These are phyloP conservation scores for Leptoxyphium fumago DNA, from an alignment of 2,329 filamentous ascomycete species.

Conservation along the genomic window DNA sequence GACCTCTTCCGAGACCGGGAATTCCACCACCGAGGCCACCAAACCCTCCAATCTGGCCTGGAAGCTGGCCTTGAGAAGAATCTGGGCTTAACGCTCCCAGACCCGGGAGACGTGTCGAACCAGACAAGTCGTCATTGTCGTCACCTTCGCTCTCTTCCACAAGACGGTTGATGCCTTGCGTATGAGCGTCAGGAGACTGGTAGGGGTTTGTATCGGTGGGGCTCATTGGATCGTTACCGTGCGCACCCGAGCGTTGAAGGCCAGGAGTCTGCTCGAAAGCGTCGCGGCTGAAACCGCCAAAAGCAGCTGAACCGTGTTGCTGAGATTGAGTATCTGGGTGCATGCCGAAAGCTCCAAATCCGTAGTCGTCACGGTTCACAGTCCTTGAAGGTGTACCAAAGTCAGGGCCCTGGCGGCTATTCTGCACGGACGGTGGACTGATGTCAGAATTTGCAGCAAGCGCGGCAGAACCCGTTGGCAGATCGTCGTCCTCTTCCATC, in stretches of 20 bases:
- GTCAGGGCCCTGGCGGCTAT: constrained; percentile 22
- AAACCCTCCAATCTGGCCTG: constrained; percentile 14
- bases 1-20: constrained; percentile 22
- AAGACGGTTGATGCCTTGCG: constrained; percentile 45
- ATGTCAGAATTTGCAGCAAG: constrained; percentile 63
- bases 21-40: constrained; percentile 16
- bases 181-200: constrained; percentile 58
- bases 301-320: constrained; percentile 3
- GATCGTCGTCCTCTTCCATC: constrained; percentile 62
- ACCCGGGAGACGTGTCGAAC: constrained; percentile 12
- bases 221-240: constrained; percentile 56
- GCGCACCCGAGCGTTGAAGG: constrained; percentile 28
- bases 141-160: constrained; percentile 29
- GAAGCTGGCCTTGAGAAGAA: constrained; percentile 3
- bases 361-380: constrained; percentile 41
- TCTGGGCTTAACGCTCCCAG: constrained; percentile 12
- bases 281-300: constrained; percentile 32
- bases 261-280: constrained; percentile 40
- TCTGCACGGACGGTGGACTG: constrained; percentile 29
- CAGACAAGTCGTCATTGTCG: constrained; percentile 4
- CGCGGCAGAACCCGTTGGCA: constrained; percentile 52
- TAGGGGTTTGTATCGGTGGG: constrained; percentile 95
- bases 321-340: constrained; percentile 31
- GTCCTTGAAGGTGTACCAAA: constrained; percentile 31
- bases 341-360: constrained; percentile 47